A percentile compares a stretch with the other conserved stretches of the same genome.
phyloP scores from a whole-genome alignment of 2,329 filamentous ascomycete species.

The Fusarium cyanostomum region DNA sequence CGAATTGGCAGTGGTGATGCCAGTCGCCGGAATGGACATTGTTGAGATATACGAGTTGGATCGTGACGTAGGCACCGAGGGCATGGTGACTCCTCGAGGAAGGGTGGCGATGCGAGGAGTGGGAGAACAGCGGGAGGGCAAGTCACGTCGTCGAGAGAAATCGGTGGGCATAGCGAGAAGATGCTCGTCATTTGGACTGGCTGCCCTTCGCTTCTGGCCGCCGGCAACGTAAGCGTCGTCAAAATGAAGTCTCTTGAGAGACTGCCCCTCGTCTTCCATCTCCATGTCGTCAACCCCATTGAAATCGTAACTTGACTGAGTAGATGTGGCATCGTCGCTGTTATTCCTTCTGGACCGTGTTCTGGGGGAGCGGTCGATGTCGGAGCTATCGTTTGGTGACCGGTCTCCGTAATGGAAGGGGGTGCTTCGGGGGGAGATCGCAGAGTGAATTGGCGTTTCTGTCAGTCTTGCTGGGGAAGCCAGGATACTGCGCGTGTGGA shows the following conservation, averaged over 20 bases:
- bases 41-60: conserved; percentile 60
- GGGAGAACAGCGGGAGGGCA: conserved; percentile 61
- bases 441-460: conserved; percentile 59
- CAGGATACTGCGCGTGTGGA: conserved; percentile 52
- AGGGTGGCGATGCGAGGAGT: conserved; percentile 59
- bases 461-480: conserved; percentile 56
- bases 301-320: conserved; percentile 56
- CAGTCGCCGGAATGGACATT: conserved; percentile 54
- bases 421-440: conserved; percentile 56
- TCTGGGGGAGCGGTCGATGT: conserved; percentile 59
- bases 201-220: conserved; percentile 65
- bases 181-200: conserved; percentile 62
- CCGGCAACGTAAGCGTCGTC: conserved; percentile 55
- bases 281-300: conserved; percentile 55
- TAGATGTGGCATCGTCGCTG: conserved; percentile 61
- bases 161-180: conserved; percentile 54
- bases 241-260: conserved; percentile 60
- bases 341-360: conserved; percentile 59
- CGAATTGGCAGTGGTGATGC: conserved; percentile 55
- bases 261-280: conserved; percentile 62
- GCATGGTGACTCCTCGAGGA: conserved; percentile 55
- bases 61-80: conserved; percentile 55
- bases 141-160: conserved; percentile 59
- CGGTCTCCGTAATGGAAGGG: conserved; percentile 56
- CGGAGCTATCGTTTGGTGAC: conserved; percentile 55